Evolutionary conservation across 768 basidiomycete genomes (phyloP).

Genomic region (Tylopilus vinaceipallidus): DNA sequence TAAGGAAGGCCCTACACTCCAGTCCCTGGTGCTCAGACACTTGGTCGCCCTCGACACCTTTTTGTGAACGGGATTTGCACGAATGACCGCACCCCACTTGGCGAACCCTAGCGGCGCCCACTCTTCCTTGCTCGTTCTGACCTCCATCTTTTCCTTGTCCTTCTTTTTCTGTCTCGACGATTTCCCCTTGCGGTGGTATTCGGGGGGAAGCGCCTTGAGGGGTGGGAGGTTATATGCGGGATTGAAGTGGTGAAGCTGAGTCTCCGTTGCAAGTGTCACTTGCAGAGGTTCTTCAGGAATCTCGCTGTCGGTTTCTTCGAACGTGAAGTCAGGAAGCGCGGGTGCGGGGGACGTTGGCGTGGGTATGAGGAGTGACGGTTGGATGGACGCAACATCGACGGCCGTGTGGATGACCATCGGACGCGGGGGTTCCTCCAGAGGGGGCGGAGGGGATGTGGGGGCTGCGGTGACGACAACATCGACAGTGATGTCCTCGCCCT

Average conservation of each 20-base stretch:
- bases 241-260: slow-evolving; percentile 39
- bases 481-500: background rate
- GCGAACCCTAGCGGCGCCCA: slow-evolving; percentile 63
- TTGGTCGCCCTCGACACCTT: slow-evolving; percentile 70
- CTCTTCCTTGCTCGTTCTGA: slow-evolving; percentile 57
- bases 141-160: slow-evolving; percentile 49
- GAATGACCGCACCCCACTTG: slow-evolving; percentile 72
- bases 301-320: slow-evolving; percentile 31
- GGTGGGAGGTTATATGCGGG: slow-evolving; percentile 55
- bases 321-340: slow-evolving; percentile 31
- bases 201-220: slow-evolving; percentile 51
- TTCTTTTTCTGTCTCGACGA: slow-evolving; percentile 50
- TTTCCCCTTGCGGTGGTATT: slow-evolving; percentile 51
- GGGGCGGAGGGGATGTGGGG: background rate
- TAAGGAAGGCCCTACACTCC: slow-evolving; percentile 52
- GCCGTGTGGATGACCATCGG: slow-evolving; percentile 26
- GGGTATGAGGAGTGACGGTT: slow-evolving; percentile 34
- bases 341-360: slow-evolving; percentile 36
- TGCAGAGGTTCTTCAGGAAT: slow-evolving; percentile 16
- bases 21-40: slow-evolving; percentile 76
- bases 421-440: slow-evolving; percentile 3
- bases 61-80: slow-evolving; percentile 74
- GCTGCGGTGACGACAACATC: background rate
- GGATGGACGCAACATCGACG: slow-evolving; percentile 27
- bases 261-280: slow-evolving; percentile 14